These are phyloP conservation scores for Psilocybe cubensis DNA, from an alignment of 768 basidiomycete species.

Conservation along the genomic window DNA sequence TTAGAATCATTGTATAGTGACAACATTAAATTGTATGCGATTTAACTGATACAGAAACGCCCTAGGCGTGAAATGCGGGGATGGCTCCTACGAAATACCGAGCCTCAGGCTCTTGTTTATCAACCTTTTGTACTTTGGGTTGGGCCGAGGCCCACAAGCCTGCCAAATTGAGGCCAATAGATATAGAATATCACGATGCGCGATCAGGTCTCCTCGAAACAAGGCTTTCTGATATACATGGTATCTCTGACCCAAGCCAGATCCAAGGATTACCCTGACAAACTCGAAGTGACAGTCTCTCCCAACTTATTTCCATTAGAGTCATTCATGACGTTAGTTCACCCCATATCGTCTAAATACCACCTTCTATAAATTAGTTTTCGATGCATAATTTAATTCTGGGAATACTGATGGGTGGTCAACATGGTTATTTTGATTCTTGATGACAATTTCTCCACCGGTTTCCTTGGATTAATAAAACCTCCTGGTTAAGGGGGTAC, in stretches of 20 bases:
- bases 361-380: background rate
- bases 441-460: background rate
- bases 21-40: too few species aligned
- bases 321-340: background rate
- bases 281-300: background rate
- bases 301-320: background rate
- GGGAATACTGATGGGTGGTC: background rate
- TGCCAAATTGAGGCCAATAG: too few species aligned
- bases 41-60: too few species aligned
- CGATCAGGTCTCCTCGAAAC: background rate
- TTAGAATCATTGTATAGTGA: background rate
- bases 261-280: background rate
- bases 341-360: background rate
- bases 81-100: too few species aligned
- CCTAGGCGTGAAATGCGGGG: too few species aligned
- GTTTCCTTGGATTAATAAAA: background rate
- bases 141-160: too few species aligned
- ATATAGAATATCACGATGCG: background rate
- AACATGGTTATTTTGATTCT: background rate
- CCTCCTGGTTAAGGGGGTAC: background rate
- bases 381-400: background rate
- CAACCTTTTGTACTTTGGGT: too few species aligned
- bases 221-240: background rate
- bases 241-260: background rate
- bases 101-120: too few species aligned